Conservation (phyloP, 2,329 filamentous ascomycete genomes). For the Aspergillus fijiensis region DNA sequence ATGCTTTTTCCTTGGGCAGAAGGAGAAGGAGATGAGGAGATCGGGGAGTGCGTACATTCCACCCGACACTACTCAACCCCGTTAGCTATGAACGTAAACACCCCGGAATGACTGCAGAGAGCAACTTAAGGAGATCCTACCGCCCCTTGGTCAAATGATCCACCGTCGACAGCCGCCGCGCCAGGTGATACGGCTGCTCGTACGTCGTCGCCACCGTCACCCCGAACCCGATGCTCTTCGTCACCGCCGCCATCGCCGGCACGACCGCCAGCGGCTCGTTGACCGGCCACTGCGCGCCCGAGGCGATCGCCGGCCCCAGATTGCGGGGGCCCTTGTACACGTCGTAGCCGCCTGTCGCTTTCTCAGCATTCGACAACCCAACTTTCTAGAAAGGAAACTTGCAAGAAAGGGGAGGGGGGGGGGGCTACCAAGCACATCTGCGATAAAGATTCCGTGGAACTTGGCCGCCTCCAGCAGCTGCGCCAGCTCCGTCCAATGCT, state of each 20-base stretch:
- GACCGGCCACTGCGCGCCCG: conserved; percentile 69
- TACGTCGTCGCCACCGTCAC: conserved; percentile 68
- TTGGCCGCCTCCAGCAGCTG: conserved; percentile 61
- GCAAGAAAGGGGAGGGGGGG: accelerated
- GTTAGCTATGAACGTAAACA: not conserved
- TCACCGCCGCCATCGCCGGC: conserved; percentile 67
- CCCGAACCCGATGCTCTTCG: conserved; percentile 66
- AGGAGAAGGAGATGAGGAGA: not conserved
- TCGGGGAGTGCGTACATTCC: conserved; percentile 48
- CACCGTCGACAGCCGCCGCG: conserved; percentile 63
- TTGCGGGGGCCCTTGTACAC: conserved; percentile 64
- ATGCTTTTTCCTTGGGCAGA: no score
- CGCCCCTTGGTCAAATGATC: conserved; percentile 68
- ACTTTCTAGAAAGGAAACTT: no score
- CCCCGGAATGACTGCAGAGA: no score
- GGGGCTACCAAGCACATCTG: conserved; percentile 57
- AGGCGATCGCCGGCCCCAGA: conserved; percentile 59
- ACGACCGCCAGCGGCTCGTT: conserved; percentile 66
- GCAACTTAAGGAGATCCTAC: conserved; percentile 22
- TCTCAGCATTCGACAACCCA: no score
- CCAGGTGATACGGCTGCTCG: conserved; percentile 67
- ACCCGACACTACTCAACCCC: conserved; percentile 47
- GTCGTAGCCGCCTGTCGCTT: conserved; percentile 59
- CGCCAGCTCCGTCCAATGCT: conserved; percentile 62
- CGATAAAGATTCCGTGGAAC: conserved; percentile 67